Evolutionary conservation across 805 yeast species (phyloP).

Genomic region (Saturnispora bothae): DNA sequence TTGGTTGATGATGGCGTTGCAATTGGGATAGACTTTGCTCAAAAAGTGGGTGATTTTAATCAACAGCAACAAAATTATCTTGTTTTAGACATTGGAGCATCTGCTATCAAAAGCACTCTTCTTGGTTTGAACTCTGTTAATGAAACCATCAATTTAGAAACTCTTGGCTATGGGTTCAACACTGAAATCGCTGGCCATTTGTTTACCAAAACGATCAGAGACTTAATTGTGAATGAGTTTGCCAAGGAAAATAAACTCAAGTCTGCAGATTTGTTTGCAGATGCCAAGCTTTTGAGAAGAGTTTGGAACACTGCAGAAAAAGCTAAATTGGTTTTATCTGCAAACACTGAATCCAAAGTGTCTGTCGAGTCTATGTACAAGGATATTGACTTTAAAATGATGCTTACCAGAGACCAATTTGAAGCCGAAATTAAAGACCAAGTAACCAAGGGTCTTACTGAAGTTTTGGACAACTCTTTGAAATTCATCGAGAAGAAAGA

Average conservation of each 20-base stretch:
- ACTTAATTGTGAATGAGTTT: slow-evolving; percentile 51
- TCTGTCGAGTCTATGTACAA: slow-evolving; percentile 65
- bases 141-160: slow-evolving; percentile 38
- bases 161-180: slow-evolving; percentile 66
- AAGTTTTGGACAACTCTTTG: slow-evolving; percentile 48
- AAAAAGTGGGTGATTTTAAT: slow-evolving; percentile 33
- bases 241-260: slow-evolving; percentile 18
- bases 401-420: slow-evolving; percentile 69
- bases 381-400: slow-evolving; percentile 63
- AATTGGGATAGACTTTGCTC: slow-evolving; percentile 72
- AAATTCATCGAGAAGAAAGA: slow-evolving; percentile 17
- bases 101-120: slow-evolving; percentile 81
- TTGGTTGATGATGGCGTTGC: slow-evolving; percentile 90
- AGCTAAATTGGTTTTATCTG: slow-evolving; percentile 78
- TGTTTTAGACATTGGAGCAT: slow-evolving; percentile 88
- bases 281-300: slow-evolving; percentile 53
- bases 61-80: slow-evolving; percentile 39
- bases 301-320: slow-evolving; percentile 80
- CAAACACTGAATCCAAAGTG: slow-evolving; percentile 70
- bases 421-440: slow-evolving; percentile 43
- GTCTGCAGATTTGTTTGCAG: slow-evolving; percentile 25
- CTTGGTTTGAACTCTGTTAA: slow-evolving; percentile 44
- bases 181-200: slow-evolving; percentile 64
- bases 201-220: slow-evolving; percentile 57
- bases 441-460: not conserved